Conservation (phyloP, 805 yeast genomes). For the Starmerella geochares region DNA sequence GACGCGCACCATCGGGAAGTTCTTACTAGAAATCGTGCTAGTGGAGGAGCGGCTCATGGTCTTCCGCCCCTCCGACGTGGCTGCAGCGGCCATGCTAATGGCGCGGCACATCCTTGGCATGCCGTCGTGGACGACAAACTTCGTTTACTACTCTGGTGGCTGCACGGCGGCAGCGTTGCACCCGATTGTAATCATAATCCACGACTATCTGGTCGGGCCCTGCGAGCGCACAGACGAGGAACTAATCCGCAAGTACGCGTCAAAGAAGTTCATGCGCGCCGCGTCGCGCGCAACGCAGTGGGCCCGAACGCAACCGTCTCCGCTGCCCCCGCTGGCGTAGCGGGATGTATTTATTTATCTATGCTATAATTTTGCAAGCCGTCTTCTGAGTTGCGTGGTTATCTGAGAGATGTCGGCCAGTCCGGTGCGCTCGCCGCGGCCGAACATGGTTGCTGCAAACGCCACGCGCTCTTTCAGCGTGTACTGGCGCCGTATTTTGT, state of each 20-base stretch:
- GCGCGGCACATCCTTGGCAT: slow-evolving; percentile 58
- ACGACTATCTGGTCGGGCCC: slow-evolving; percentile 65
- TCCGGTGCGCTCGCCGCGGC: slow-evolving; percentile 24
- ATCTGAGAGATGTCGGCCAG: not conserved
- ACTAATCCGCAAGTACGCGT: slow-evolving; percentile 84
- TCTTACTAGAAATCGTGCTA: slow-evolving; percentile 63
- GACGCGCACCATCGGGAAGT: slow-evolving; percentile 76
- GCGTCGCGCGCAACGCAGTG: slow-evolving; percentile 31
- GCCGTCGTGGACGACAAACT: slow-evolving; percentile 65
- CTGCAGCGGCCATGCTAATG: slow-evolving; percentile 83
- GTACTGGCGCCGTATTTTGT: slow-evolving; percentile 4
- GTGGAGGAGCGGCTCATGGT: slow-evolving; percentile 69
- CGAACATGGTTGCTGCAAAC: slow-evolving; percentile 28
- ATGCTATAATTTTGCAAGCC: slow-evolving; percentile 4
- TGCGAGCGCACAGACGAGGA: slow-evolving; percentile 67
- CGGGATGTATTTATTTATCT: slow-evolving; percentile 9
- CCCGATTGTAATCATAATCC: slow-evolving; percentile 61
- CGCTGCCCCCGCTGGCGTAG: not conserved
- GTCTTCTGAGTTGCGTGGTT: not conserved
- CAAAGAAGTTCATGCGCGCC: slow-evolving; percentile 72
- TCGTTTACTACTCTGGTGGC: slow-evolving; percentile 87
- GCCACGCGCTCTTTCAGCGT: slow-evolving; percentile 18
- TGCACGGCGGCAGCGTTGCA: slow-evolving; percentile 61
- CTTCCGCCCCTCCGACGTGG: slow-evolving; percentile 60
- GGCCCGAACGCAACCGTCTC: slow-evolving; percentile 13